Conservation (phyloP, 2,329 filamentous ascomycete genomes). For the Fusarium equiseti region DNA sequence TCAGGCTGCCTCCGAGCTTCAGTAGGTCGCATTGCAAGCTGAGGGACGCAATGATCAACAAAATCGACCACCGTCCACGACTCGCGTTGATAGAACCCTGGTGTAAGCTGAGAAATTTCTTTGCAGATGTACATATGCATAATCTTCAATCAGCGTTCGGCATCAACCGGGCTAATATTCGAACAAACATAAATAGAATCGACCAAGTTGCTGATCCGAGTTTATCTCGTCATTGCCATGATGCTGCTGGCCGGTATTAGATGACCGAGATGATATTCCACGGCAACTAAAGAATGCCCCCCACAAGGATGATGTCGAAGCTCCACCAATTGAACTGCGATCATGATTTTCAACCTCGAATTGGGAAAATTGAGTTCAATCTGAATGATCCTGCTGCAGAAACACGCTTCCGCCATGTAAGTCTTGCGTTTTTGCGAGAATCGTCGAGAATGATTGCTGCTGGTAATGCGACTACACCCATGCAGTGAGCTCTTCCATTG, state of each 20-base stretch:
- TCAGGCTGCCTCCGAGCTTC: background rate
- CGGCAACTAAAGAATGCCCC: constrained; percentile 9
- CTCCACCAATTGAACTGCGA: constrained; percentile 28
- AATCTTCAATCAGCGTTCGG: constrained; percentile 2
- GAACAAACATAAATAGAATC: background rate
- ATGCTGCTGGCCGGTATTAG: constrained; percentile 33
- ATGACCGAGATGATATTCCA: constrained; percentile 35
- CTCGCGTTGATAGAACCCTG: background rate
- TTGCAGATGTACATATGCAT: background rate
- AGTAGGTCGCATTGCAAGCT: background rate
- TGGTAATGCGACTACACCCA: constrained; percentile 28
- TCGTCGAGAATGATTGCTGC: constrained; percentile 31
- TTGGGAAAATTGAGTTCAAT: constrained; percentile 9
- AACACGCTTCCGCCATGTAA: constrained; percentile 20
- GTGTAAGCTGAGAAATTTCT: background rate
- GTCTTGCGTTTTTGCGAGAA: constrained; percentile 14
- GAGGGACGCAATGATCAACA: constrained; percentile 3
- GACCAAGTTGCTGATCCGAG: constrained; percentile 32
- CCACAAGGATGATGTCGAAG: constrained; percentile 35
- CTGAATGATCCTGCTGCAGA: constrained; percentile 8
- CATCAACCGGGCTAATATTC: background rate
- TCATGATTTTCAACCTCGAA: constrained; percentile 31
- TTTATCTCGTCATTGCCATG: constrained; percentile 27
- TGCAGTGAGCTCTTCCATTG: constrained; percentile 30
- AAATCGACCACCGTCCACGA: background rate